Evolutionary conservation across 2,329 filamentous ascomycete species (phyloP).

Genomic region (Pestalotiopsis sp.): DNA sequence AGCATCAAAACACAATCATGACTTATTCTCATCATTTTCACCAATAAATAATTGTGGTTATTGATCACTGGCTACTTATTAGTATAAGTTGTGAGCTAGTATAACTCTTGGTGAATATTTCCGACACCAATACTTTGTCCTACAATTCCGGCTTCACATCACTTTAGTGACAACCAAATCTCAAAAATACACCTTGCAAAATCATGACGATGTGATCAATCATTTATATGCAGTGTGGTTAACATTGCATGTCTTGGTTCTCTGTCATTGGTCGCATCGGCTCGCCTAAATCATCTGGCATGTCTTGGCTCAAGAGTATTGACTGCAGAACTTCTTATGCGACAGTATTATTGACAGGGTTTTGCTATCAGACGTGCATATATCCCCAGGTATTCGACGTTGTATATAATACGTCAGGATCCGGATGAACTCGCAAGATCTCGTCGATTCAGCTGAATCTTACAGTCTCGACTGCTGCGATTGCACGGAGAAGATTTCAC

Average conservation of each 20-base stretch:
- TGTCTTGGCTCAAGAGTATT: not conserved
- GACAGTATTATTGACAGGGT: slow-evolving; percentile 3
- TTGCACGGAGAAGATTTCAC: not conserved
- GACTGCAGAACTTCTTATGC: not conserved
- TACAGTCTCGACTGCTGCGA: no score
- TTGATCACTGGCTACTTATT: no score
- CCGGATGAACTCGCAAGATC: not conserved
- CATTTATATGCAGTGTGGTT: not conserved
- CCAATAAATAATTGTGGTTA: no score
- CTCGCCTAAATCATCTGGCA: not conserved
- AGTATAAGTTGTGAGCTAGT: no score
- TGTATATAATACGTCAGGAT: not conserved
- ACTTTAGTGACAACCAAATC: not conserved
- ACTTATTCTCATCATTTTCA: no score
- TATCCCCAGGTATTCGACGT: not conserved
- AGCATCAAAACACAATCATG: no score
- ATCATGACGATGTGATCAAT: slow-evolving; percentile 5
- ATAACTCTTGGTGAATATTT: no score
- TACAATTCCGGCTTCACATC: no score
- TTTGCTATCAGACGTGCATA: slow-evolving; percentile 4
- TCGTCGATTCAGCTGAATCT: not conserved
- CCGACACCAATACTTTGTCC: no score
- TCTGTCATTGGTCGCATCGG: not conserved
- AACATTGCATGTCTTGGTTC: not conserved
- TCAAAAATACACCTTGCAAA: not conserved